Evolutionary conservation across 768 basidiomycete genomes (phyloP).

Genomic region (Russula earlei): DNA sequence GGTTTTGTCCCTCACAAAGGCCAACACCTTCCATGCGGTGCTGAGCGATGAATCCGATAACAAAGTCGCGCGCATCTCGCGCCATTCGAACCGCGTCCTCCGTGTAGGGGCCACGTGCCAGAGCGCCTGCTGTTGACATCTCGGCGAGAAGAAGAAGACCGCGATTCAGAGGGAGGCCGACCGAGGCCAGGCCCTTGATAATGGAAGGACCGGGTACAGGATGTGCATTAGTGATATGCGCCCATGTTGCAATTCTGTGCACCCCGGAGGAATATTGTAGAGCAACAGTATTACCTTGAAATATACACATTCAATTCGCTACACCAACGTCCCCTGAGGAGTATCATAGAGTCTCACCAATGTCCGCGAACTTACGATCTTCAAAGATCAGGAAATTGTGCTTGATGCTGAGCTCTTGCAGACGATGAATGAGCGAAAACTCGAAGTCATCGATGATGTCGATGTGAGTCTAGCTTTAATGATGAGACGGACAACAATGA

Average conservation of each 20-base stretch:
- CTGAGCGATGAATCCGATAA: constrained; percentile 95
- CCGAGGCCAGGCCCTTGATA: constrained; percentile 76
- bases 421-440: constrained; percentile 50
- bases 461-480: constrained; percentile 69
- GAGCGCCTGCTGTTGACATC: constrained; percentile 87
- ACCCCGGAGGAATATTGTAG: constrained; percentile 91
- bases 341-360: constrained; percentile 47
- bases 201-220: constrained; percentile 93
- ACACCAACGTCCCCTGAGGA: background rate
- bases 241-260: constrained; percentile 90
- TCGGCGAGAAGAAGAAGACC: constrained; percentile 89
- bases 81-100: constrained; percentile 84
- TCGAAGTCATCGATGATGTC: constrained; percentile 95
- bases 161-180: constrained; percentile 76
- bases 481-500: constrained; percentile 18
- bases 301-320: background rate
- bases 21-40: constrained; percentile 67
- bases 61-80: constrained; percentile 69
- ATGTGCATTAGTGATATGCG: constrained; percentile 96
- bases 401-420: constrained; percentile 62
- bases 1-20: constrained; percentile 21
- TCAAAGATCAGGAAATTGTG: constrained; percentile 97
- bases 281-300: constrained; percentile 86
- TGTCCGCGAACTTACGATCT: constrained; percentile 98
- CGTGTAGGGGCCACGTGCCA: constrained; percentile 80